Evolutionary conservation across 164 flowering plant species (phyloP).

Genomic region (Liquidambar formosana): DNA sequence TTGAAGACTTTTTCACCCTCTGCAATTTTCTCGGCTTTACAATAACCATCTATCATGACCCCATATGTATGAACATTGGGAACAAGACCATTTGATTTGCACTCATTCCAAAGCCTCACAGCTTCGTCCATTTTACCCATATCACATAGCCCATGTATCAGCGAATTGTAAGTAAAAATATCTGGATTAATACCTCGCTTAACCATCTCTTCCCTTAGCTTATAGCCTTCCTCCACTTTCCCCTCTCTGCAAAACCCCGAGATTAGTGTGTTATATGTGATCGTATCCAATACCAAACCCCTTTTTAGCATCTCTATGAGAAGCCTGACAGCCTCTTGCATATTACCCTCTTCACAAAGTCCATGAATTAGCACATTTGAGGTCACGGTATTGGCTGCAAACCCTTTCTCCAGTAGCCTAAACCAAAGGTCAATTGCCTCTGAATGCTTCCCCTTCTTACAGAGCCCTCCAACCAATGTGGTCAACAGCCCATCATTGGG

Average conservation of each 20-base stretch:
- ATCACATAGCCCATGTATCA: slow-evolving; percentile 52
- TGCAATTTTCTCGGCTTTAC: slow-evolving; percentile 52
- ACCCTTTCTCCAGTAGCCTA: slow-evolving; percentile 52
- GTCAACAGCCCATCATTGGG: slow-evolving; percentile 63
- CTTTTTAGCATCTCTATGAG: slow-evolving; percentile 50
- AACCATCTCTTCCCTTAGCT: slow-evolving; percentile 61
- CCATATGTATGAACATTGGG: slow-evolving; percentile 52
- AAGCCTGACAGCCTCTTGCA: slow-evolving; percentile 47
- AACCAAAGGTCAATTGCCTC: slow-evolving; percentile 62
- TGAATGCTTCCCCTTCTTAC: slow-evolving; percentile 43
- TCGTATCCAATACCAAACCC: slow-evolving; percentile 46
- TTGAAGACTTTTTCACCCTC: slow-evolving; percentile 51
- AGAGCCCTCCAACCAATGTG: slow-evolving; percentile 44
- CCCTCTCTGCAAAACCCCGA: slow-evolving; percentile 51
- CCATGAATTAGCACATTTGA: slow-evolving; percentile 78
- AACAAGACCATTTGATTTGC: slow-evolving; percentile 40
- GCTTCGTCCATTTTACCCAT: slow-evolving; percentile 65
- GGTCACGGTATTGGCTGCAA: slow-evolving; percentile 48
- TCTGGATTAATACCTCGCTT: slow-evolving; percentile 54
- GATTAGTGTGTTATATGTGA: slow-evolving; percentile 64
- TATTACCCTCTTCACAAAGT: slow-evolving; percentile 48
- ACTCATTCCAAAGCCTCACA: slow-evolving; percentile 49
- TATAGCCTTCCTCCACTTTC: slow-evolving; percentile 56
- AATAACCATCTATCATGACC: slow-evolving; percentile 63
- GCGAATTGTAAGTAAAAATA: slow-evolving; percentile 49